phyloP scores from a whole-genome alignment of 495 filamentous ascomycete species.

The Talaromyces trachyspermus region DNA sequence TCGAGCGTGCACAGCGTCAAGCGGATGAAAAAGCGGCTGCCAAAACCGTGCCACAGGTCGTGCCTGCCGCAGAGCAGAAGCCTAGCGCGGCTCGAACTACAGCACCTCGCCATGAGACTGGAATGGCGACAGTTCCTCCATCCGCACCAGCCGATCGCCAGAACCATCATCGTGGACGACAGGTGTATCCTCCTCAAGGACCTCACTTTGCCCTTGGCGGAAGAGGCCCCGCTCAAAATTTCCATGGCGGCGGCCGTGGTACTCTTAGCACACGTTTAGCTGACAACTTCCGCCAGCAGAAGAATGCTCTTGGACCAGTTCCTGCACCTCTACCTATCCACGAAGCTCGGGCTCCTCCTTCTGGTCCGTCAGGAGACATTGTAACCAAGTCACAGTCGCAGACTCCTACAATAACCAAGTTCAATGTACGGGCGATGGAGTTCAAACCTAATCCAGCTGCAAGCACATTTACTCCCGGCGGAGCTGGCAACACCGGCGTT shows the following conservation, averaged over 20 bases:
- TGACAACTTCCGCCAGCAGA: constrained; percentile 50
- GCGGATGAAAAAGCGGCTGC: constrained; percentile 49
- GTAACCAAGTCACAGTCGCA: constrained; percentile 40
- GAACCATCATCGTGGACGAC: constrained; percentile 34
- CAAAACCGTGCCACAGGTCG: constrained; percentile 23
- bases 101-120: constrained; percentile 25
- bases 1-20: constrained; percentile 71
- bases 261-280: constrained; percentile 48
- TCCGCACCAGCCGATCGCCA: constrained; percentile 36
- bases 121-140: constrained; percentile 19
- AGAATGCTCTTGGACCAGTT: constrained; percentile 37
- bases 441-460: constrained; percentile 79
- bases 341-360: constrained; percentile 41
- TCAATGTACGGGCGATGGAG: constrained; percentile 77
- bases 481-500: constrained; percentile 42
- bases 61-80: constrained; percentile 30
- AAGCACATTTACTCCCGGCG: constrained; percentile 67
- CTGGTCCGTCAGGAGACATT: constrained; percentile 42
- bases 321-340: constrained; percentile 51
- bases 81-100: constrained; percentile 17
- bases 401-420: constrained; percentile 49
- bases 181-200: constrained; percentile 39
- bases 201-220: constrained; percentile 31
- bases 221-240: constrained; percentile 32
- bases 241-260: constrained; percentile 34